These are phyloP conservation scores for Ilex paraguariensis DNA, from an alignment of 305 asterid genomes.

Conservation along the genomic window DNA sequence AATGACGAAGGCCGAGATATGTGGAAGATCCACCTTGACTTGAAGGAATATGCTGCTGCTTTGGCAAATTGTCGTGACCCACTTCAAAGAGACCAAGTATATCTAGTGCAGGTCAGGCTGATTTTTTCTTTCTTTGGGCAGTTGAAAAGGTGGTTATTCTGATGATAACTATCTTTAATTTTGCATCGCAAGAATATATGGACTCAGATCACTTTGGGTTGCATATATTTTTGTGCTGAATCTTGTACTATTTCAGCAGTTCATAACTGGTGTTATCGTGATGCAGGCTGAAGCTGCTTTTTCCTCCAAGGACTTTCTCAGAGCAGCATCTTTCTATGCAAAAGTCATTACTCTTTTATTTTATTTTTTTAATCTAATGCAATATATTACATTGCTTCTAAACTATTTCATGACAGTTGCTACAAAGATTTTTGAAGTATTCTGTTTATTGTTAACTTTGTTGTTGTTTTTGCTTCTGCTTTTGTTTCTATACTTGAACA, in stretches of 20 bases:
- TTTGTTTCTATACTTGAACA: too few species aligned
- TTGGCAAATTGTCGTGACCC: slow-evolving; percentile 88
- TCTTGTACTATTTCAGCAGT: slow-evolving; percentile 10
- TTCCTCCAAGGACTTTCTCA: slow-evolving; percentile 72
- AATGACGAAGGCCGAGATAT: slow-evolving; percentile 94
- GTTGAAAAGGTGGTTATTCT: too few species aligned
- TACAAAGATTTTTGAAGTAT: too few species aligned
- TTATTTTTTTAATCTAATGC: background rate
- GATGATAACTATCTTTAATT: too few species aligned
- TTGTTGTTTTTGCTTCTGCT: too few species aligned
- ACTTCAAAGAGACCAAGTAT: slow-evolving; percentile 95
- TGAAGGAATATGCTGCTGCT: slow-evolving; percentile 85
- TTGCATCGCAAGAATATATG: background rate
- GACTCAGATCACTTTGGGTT: background rate
- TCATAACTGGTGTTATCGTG: slow-evolving; percentile 20
- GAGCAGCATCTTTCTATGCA: slow-evolving; percentile 94
- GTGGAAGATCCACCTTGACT: slow-evolving; percentile 97
- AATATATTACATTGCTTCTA: too few species aligned
- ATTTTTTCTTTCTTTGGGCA: background rate
- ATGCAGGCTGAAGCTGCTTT: slow-evolving; percentile 96
- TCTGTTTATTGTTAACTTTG: too few species aligned
- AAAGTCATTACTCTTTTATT: slow-evolving; percentile 46
- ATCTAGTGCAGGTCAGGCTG: slow-evolving; percentile 70
- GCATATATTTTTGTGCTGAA: slow-evolving; percentile 3
- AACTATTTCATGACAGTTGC: too few species aligned